A percentile compares a stretch with the other conserved stretches of the same genome.
phyloP scores from a whole-genome alignment of 2,329 filamentous ascomycete genomes.

The Beauveria bassiana region DNA sequence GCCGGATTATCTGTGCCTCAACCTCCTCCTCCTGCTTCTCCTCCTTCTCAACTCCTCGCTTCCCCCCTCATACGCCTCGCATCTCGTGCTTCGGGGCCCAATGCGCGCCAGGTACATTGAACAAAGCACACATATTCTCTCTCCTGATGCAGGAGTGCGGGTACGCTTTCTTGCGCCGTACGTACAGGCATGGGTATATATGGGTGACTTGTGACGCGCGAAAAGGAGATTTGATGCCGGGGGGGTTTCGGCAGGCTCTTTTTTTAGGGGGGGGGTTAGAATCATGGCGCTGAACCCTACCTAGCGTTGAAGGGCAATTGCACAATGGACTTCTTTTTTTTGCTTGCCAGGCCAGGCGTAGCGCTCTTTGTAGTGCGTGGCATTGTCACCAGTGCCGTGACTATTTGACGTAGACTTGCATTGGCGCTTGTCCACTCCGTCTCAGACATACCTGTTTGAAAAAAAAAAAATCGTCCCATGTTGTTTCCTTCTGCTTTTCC shows the following conservation, averaged over 20 bases:
- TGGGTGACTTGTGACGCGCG: neutral
- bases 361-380: neutral
- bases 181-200: neutral
- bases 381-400: neutral
- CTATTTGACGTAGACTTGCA: neutral
- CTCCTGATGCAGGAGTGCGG: slow-evolving; percentile 6
- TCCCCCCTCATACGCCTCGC: neutral
- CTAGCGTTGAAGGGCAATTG: neutral
- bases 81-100: neutral
- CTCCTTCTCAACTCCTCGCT: neutral
- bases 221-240: slow-evolving; percentile 4
- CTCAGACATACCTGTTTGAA: neutral
- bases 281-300: slow-evolving; percentile 9
- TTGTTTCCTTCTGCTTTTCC: neutral
- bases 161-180: neutral
- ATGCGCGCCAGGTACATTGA: neutral
- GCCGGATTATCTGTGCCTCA: neutral
- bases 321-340: neutral
- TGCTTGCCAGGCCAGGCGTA: neutral
- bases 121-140: neutral
- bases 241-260: neutral
- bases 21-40: neutral
- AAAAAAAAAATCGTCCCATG: neutral
- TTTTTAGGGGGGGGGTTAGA: neutral
- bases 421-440: neutral